phyloP scores from a whole-genome alignment of 305 asterid genomes.

The Solanum chacoense region DNA sequence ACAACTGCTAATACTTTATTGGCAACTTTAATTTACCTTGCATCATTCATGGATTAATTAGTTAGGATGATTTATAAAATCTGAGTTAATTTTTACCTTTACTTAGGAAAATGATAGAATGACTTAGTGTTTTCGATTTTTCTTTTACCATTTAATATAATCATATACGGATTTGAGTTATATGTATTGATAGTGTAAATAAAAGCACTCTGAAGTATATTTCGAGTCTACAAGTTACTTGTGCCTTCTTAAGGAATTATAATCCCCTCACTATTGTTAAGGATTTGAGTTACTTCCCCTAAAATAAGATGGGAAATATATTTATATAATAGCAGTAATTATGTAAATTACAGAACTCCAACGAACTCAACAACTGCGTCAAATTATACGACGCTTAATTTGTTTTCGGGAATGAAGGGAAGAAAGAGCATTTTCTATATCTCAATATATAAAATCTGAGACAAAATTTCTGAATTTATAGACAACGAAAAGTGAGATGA shows the following conservation, averaged over 20 bases:
- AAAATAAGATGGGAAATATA: too few species aligned
- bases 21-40: background rate
- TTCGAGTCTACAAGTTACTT: background rate
- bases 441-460: background rate
- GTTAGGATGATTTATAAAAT: background rate
- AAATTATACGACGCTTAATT: accelerated
- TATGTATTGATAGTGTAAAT: background rate
- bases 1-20: background rate
- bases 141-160: background rate
- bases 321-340: too few species aligned
- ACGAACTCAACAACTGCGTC: too few species aligned
- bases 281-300: background rate
- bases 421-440: background rate
- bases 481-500: background rate
- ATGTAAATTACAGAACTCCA: too few species aligned
- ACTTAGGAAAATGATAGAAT: background rate
- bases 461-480: background rate
- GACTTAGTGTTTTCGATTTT: background rate
- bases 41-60: background rate
- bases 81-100: background rate
- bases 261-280: background rate
- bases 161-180: background rate
- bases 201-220: background rate
- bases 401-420: background rate
- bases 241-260: background rate